These are phyloP conservation scores for Salix exigua DNA, from an alignment of 345 rosid genomes.

Conservation along the genomic window DNA sequence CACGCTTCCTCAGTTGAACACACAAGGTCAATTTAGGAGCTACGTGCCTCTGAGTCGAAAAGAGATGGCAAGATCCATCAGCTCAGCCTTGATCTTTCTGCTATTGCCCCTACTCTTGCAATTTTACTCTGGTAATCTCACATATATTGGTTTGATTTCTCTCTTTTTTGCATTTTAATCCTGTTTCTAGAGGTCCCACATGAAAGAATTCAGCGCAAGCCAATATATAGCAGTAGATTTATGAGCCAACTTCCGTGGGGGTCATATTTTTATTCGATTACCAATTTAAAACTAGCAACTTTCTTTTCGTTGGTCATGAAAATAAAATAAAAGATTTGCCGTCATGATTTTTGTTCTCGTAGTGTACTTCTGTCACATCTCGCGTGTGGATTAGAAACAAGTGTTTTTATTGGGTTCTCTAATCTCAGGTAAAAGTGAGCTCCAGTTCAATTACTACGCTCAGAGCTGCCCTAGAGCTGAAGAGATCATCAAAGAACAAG, in stretches of 20 bases:
- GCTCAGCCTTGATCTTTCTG: slow-evolving; percentile 30
- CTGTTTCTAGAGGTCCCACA: neutral
- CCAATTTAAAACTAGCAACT: neutral
- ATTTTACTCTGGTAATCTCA: slow-evolving; percentile 40
- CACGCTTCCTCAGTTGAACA: neutral
- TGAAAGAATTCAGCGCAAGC: neutral
- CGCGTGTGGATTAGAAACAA: neutral
- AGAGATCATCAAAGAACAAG: slow-evolving; percentile 66
- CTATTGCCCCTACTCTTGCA: slow-evolving; percentile 43
- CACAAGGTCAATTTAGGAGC: neutral
- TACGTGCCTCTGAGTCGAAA: neutral
- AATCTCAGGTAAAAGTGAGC: slow-evolving; percentile 45
- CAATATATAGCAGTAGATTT: neutral
- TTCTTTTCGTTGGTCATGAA: no score
- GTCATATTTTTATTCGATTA: neutral
- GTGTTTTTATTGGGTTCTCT: neutral
- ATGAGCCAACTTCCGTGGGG: neutral
- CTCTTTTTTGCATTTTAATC: neutral
- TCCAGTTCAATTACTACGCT: slow-evolving; percentile 58
- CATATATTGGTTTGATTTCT: neutral
- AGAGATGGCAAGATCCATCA: slow-evolving; percentile 25
- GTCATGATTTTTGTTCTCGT: neutral
- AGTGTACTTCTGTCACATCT: neutral
- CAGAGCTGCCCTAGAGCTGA: slow-evolving; percentile 77
- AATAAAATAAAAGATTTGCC: no score